Conservation (phyloP, 805 yeast species). For the Nakazawaea sp. region DNA sequence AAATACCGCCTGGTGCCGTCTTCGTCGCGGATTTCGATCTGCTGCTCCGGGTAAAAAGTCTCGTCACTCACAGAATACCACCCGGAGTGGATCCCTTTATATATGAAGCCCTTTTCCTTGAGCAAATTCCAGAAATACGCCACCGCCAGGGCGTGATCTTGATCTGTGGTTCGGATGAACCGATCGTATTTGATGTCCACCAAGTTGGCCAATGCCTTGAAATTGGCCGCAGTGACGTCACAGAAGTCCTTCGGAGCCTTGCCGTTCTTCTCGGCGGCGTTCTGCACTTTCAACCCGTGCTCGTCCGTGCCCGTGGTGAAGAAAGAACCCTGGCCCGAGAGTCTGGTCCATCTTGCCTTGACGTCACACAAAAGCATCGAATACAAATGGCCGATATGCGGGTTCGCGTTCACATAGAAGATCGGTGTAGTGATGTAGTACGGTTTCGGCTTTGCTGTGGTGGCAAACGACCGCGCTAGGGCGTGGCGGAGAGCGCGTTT, state of each 20-base stretch:
- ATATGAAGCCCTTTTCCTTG: conserved; percentile 55
- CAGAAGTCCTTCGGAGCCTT: conserved; percentile 63
- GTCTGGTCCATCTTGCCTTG: conserved; percentile 61
- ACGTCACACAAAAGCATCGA: conserved; percentile 83
- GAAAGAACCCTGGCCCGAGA: conserved; percentile 34
- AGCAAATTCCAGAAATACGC: conserved; percentile 63
- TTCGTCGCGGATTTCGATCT: conserved; percentile 41
- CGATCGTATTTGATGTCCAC: conserved; percentile 59
- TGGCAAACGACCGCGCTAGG: not conserved
- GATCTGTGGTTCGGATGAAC: conserved; percentile 87
- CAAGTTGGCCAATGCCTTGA: conserved; percentile 52
- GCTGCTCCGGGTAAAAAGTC: conserved; percentile 83
- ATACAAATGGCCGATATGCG: conserved; percentile 91
- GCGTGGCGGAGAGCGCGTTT: not conserved
- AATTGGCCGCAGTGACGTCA: conserved; percentile 59
- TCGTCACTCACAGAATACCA: conserved; percentile 97
- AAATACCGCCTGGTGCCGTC: conserved; percentile 25
- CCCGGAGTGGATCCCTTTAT: conserved; percentile 80
- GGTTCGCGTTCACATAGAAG: conserved; percentile 92
- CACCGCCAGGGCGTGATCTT: conserved; percentile 66
- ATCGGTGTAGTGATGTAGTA: conserved; percentile 81
- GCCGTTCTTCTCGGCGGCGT: conserved; percentile 58
- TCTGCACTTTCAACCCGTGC: conserved; percentile 89
- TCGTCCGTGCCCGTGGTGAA: conserved; percentile 95
- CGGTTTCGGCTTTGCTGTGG: not conserved